A percentile compares a stretch with the other conserved stretches of the same genome.
These are phyloP conservation scores for Rhododendron ferrugineum DNA, from an alignment of 148 eudicot genomes.

Conservation along the genomic window DNA sequence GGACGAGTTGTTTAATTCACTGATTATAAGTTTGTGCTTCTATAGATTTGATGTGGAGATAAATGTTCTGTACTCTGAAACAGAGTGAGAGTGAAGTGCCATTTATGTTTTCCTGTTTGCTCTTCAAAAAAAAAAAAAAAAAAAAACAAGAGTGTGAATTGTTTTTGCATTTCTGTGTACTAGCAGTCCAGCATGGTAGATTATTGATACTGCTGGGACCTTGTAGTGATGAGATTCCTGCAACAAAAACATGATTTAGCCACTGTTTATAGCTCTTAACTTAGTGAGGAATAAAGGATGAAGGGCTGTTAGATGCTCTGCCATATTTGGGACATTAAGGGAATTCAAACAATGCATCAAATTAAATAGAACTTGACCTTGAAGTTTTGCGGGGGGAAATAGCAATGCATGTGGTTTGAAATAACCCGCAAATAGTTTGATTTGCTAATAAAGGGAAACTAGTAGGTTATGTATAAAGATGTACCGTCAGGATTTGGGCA, in stretches of 20 bases:
- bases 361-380: background rate
- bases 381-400: background rate
- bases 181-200: background rate
- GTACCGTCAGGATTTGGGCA: background rate
- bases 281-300: background rate
- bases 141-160: background rate
- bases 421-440: background rate
- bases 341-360: background rate
- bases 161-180: background rate
- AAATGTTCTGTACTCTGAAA: background rate
- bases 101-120: background rate
- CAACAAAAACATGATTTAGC: background rate
- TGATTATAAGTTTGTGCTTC: background rate
- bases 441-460: background rate
- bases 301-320: constrained; percentile 7
- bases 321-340: background rate
- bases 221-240: background rate
- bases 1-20: background rate
- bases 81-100: background rate
- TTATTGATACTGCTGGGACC: background rate
- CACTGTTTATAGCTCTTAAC: background rate
- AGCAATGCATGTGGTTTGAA: background rate
- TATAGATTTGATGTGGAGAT: background rate
- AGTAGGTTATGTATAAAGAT: background rate
- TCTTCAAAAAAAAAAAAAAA: background rate